Evolutionary conservation across 495 filamentous ascomycete genomes (phyloP), one percentile per base, ranked within the genome.

Genomic region (Bryoglossum gracile): DNA sequence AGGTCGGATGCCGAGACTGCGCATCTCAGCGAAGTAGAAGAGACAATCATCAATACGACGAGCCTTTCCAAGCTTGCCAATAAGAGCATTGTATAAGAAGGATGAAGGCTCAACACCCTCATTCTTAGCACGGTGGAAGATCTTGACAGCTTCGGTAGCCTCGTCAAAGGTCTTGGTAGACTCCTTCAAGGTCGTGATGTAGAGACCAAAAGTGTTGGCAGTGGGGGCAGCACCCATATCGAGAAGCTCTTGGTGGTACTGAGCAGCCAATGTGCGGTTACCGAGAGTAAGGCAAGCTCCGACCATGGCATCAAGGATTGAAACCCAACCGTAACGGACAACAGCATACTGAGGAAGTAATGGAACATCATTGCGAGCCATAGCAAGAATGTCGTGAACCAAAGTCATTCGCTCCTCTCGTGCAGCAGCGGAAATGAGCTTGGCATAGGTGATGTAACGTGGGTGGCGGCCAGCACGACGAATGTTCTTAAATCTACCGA

Each of bases 21-120:
- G 87, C 92, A 98, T 98, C 71, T 96, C 90, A 37, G 82, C 83
- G 61, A 97, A 98, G 78, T 95, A 97, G 63, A 89, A 89, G 18
- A 97, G 82, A 60, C 91, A 95, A 68, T 98, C 92, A 59, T 97
- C 92, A 48, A 97, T 96, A 53, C 92, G 88, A 43, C 92, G 83
- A 38, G 92, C 92, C 70, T 96, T 96, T 58, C 91, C 94, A 24
- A 98, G 82, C 69, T 98, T 98, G 58, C 92, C 92, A 48, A 98
- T 98, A 8, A 98, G 78, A 32, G 94, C 94, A 59, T 98, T 98
- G 76, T 97, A 98, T 48, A 98, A 68, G 78, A 98, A 98, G 2
- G 91, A 94, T 11, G 84, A 89, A 16, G 92, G 92, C 66, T 94
- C 84, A 19, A 98, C 92, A 50, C 89, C 88, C 66, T 98, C 92